Evolutionary conservation across 148 eudicot genomes (phyloP).

Genomic region (Drosera capensis): DNA sequence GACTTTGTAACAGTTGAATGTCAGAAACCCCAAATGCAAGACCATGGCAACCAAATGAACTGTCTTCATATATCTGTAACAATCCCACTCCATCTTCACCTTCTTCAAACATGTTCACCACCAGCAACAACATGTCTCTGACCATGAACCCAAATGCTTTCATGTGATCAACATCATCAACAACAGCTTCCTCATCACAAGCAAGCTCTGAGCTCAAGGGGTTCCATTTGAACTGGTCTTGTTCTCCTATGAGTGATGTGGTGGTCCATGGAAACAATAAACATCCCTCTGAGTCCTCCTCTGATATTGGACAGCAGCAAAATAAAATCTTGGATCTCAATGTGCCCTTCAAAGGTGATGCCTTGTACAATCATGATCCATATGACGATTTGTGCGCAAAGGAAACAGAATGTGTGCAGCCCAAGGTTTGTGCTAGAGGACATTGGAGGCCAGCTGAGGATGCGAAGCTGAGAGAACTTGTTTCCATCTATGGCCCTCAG

Average conservation of each 20-base stretch:
- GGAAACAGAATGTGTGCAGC: conserved; percentile 5
- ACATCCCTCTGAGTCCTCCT: not conserved
- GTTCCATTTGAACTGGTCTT: conserved; percentile 3
- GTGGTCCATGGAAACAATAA: conserved; percentile 4
- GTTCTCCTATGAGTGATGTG: not conserved
- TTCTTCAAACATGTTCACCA: too few relatives aligned
- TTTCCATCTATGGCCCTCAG: conserved; percentile 76
- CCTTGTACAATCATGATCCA: not conserved
- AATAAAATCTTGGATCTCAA: conserved; percentile 20
- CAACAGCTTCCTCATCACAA: too few relatives aligned
- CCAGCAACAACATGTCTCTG: not conserved
- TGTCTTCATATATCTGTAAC: conserved; percentile 3
- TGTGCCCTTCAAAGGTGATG: conserved; percentile 3
- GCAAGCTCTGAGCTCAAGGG: conserved; percentile 8
- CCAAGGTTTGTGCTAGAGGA: conserved; percentile 62
- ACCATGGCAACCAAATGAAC: conserved; percentile 22
- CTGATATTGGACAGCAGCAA: too few relatives aligned
- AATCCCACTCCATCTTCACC: conserved; percentile 1
- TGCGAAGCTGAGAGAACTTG: conserved; percentile 64
- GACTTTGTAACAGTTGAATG: conserved; percentile 18
- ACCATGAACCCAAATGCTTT: too few relatives aligned
- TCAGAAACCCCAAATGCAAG: conserved; percentile 11
- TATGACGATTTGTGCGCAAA: not conserved
- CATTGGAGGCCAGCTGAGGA: conserved; percentile 95
- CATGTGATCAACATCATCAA: too few relatives aligned